Conservation (phyloP, 345 rosid species). For the Durio zibethinus region DNA sequence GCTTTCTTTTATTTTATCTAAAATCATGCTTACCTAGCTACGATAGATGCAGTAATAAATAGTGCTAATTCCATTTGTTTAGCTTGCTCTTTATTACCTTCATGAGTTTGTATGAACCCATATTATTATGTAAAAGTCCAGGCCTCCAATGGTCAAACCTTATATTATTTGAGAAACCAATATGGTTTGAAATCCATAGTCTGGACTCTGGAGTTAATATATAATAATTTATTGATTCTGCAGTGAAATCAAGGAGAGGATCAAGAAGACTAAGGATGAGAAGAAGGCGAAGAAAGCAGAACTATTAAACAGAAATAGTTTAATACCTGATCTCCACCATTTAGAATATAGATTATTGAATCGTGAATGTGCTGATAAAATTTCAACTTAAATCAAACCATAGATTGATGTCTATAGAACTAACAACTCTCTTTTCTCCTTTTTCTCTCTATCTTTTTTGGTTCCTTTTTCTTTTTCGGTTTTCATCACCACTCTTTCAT, state of each 20-base stretch:
- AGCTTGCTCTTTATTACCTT: not conserved
- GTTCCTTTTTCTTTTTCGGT: too few species aligned
- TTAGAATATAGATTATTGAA: too few species aligned
- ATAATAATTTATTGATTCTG: not conserved
- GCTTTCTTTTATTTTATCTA: not conserved
- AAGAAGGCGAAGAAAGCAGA: conserved; percentile 78
- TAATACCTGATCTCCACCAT: too few species aligned
- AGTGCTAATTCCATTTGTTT: not conserved
- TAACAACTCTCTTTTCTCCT: too few species aligned
- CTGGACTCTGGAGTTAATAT: not conserved
- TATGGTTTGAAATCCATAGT: not conserved
- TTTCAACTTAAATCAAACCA: too few species aligned
- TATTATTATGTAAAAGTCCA: not conserved
- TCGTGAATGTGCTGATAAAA: too few species aligned
- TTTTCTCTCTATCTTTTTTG: too few species aligned
- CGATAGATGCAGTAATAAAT: not conserved
- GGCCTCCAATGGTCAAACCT: not conserved
- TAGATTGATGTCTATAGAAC: too few species aligned
- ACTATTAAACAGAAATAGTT: too few species aligned
- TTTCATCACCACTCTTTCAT: too few species aligned
- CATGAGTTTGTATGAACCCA: not conserved
- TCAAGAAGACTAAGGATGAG: conserved; percentile 76
- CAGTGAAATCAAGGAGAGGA: conserved; percentile 81
- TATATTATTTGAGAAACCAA: not conserved
- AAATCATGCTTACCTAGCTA: not conserved